A percentile compares a stretch with the other conserved stretches of the same genome.
Evolutionary conservation across 1,284 basidiomycete genomes (phyloP).

Genomic region (Agroathelia rolfsii): DNA sequence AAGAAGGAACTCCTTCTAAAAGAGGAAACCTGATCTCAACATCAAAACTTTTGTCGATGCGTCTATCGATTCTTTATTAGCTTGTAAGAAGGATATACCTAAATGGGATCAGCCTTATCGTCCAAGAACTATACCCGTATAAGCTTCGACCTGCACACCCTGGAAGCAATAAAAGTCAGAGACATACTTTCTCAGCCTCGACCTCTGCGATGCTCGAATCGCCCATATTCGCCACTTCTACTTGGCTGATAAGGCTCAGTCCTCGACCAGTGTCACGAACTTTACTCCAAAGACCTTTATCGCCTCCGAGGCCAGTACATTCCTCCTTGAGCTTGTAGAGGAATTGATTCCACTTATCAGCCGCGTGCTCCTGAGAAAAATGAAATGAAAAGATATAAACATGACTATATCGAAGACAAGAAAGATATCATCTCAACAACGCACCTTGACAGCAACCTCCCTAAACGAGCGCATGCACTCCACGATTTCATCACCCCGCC

Average conservation of each 20-base stretch:
- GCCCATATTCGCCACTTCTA: slow-evolving; percentile 49
- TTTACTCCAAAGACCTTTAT: slow-evolving; percentile 54
- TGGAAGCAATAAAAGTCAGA: no score
- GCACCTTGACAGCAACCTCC: slow-evolving; percentile 51
- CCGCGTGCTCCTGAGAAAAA: slow-evolving; percentile 57
- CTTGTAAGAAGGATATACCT: no score
- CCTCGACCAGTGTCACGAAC: slow-evolving; percentile 39
- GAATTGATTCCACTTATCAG: slow-evolving; percentile 72
- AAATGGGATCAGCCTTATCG: no score
- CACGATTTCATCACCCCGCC: slow-evolving; percentile 58
- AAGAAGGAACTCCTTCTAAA: no score
- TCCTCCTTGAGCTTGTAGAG: slow-evolving; percentile 43
- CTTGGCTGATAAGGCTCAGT: slow-evolving; percentile 52
- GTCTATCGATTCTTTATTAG: no score
- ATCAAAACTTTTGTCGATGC: no score
- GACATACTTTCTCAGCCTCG: slow-evolving; percentile 33
- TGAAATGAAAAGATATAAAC: slow-evolving; percentile 1
- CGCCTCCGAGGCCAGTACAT: slow-evolving; percentile 43
- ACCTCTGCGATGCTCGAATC: slow-evolving; percentile 46
- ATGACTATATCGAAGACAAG: not conserved
- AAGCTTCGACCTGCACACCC: no score
- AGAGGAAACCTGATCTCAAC: no score
- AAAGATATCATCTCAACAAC: slow-evolving; percentile 16
- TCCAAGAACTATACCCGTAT: no score
- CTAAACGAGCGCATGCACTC: slow-evolving; percentile 65